Base-by-base conservation (phyloP, 1,284 basidiomycete genomes). In the Erythrobasidium hasegawianum region DNA sequence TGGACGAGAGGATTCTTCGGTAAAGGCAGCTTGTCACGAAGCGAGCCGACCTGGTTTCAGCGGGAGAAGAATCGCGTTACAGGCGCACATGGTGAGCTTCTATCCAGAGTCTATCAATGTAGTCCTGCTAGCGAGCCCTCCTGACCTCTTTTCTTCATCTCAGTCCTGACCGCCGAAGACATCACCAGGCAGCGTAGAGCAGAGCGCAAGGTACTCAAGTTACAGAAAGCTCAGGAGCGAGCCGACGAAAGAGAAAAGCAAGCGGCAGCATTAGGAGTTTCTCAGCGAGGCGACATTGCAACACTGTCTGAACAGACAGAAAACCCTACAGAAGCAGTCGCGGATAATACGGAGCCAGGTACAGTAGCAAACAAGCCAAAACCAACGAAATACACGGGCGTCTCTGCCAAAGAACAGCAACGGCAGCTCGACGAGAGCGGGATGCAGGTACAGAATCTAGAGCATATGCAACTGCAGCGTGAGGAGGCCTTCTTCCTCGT, bases 1-100 rank as follows among this genome's bases (percentile, higher is more conserved):
- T 99, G 96, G 89, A 81, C 84, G 50, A 81, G 88, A 66, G 95
- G 96, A 0, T 97, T 97, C 80, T 98, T 97, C 76, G 95, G 96
- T 20, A 98, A 98, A 77, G 96, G 96, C 0, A 88, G 88, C 73
- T 80, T 98, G 55, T 93, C 89, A 39, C 80, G 96, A 60, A 95
- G 90, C 77, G 96, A 98, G 77, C 95, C 95, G 1, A 92, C 86
- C 55, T 99, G 95, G 96, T 80, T 87, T 52, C 62, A 69, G 27
- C 45, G 74, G 11, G 70, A 83, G 83, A 38, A 81, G 89, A 68
- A 85, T 62, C 66, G 88, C 71, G 79, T 87, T 43, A 89, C 88
- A 74, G 81, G 84, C n/a, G 77, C 80, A 78, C 69, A 82, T 26
- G 77, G 76, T 54, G 47, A 49, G 62, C n/a, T n/a, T n/a, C n/a